Evolutionary conservation across 208 protist species (phyloP).

Genomic region (Leishmania arabica): DNA sequence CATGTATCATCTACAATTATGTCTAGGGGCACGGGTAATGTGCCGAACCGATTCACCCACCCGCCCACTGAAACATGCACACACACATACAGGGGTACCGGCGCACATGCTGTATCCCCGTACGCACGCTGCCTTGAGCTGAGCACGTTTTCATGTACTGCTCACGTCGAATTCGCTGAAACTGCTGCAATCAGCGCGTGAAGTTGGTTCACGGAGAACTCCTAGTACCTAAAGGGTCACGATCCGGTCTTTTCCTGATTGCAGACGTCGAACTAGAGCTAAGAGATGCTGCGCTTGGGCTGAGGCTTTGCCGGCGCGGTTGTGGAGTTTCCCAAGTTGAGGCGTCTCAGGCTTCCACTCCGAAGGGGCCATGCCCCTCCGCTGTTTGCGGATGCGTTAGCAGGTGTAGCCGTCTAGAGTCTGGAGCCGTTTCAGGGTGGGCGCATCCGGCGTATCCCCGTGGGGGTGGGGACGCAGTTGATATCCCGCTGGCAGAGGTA

Average conservation of each 20-base stretch:
- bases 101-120: not conserved
- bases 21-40: no score
- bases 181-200: not conserved
- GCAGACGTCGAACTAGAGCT: not conserved
- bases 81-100: not conserved
- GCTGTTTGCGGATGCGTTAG: constrained; percentile 8
- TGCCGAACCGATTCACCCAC: no score
- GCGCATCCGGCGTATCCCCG: constrained; percentile 4
- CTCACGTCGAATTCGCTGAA: constrained; percentile 10
- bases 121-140: not conserved
- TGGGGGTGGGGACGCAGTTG: constrained; percentile 1
- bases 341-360: constrained; percentile 12
- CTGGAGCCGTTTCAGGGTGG: constrained; percentile 5
- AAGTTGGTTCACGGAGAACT: constrained; percentile 6
- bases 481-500: not conserved
- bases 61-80: no score
- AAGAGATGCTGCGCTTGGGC: constrained; percentile 1
- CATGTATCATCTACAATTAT: not conserved
- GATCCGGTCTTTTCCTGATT: constrained; percentile 1
- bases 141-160: constrained; percentile 1
- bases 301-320: constrained; percentile 12
- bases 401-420: not conserved
- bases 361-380: not conserved
- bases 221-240: not conserved
- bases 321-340: constrained; percentile 5